Evolutionary conservation across 306 rosid genomes (phyloP), one percentile per base, ranked within the genome.

Genomic region (Aeschynomene evenia): DNA sequence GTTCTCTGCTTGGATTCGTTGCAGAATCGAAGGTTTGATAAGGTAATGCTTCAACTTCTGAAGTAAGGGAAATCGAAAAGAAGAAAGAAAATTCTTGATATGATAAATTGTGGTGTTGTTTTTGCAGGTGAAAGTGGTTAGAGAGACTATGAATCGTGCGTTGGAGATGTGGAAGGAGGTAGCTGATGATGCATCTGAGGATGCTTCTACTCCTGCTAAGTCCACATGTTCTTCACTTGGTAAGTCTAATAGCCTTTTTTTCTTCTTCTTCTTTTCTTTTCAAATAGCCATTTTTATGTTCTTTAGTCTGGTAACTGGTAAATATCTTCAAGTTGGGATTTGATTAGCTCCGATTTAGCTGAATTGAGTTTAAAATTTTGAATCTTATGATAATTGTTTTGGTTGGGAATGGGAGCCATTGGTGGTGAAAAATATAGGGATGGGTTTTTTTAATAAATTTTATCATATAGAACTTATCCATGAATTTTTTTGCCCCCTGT

Each of bases 21-120:
- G 81, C 96, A 95, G 68, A 89, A 82, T 74, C 87, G 96, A 50
- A 85, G 87, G 83, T 95, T 95, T 64, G 99, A 95, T 76, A 95
- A 91, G 96, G 99, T 91, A 54, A 33, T 45, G 51, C 75, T 59
- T 43, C 24, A 42, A 21, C 8, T 28, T 52, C 40, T 16, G 61
- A 68, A 48, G 68, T 37, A 28, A 14, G 33, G 48, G 58, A 72
- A 58, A 34, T 18, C 33, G 13, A 56, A 71, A 28, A 22, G 53
- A 50, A 55, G 40, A 14, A 26, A 33, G 13, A 2, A 5, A 16
- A 29, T 31, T 40, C 22, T 58, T 26, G 40, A 60, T 52, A 29
- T 77, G 33, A 33, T 76, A 43, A 11, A 24, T 26, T 26, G 43
- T 45, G 69, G 19, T 42, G 18, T 50, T 57, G 62, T 39, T 70